Conservation (phyloP, 129 eudicot species). For the Saussurea involucrata region DNA sequence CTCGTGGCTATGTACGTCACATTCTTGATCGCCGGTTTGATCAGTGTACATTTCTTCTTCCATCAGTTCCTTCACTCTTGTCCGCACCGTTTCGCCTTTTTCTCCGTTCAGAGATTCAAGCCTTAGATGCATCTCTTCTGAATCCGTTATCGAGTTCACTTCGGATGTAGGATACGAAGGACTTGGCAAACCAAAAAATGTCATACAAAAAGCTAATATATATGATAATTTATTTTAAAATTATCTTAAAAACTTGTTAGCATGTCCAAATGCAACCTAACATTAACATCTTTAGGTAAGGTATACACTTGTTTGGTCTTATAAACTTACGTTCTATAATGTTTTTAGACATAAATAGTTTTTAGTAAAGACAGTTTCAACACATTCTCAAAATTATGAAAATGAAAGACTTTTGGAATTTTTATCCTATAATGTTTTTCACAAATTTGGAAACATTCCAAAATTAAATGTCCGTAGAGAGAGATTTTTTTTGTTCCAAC, state of each 20-base stretch:
- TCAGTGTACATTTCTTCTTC: conserved; percentile 82
- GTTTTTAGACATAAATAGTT: not conserved
- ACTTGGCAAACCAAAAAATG: conserved; percentile 6
- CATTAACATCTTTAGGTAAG: too few species aligned
- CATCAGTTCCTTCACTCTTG: conserved; percentile 87
- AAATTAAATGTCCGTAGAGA: too few species aligned
- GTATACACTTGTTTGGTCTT: not conserved
- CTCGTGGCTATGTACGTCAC: conserved; percentile 11
- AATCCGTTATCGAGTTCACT: conserved; percentile 20
- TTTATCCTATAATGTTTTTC: too few species aligned
- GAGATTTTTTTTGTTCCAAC: too few species aligned
- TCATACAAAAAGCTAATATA: not conserved
- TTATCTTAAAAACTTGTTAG: not conserved
- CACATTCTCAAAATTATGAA: too few species aligned
- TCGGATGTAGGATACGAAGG: conserved; percentile 28
- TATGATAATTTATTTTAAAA: not conserved
- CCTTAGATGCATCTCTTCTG: conserved; percentile 12
- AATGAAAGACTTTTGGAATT: not conserved
- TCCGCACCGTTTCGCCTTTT: conserved; percentile 26
- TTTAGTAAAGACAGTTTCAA: not conserved
- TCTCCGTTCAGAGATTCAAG: conserved; percentile 34
- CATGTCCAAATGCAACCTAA: not conserved
- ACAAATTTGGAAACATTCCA: not conserved
- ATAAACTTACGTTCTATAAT: not conserved
- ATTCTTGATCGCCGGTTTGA: conserved; percentile 19